Evolutionary conservation across 768 basidiomycete genomes (phyloP).

Genomic region (Collybia mongolica): DNA sequence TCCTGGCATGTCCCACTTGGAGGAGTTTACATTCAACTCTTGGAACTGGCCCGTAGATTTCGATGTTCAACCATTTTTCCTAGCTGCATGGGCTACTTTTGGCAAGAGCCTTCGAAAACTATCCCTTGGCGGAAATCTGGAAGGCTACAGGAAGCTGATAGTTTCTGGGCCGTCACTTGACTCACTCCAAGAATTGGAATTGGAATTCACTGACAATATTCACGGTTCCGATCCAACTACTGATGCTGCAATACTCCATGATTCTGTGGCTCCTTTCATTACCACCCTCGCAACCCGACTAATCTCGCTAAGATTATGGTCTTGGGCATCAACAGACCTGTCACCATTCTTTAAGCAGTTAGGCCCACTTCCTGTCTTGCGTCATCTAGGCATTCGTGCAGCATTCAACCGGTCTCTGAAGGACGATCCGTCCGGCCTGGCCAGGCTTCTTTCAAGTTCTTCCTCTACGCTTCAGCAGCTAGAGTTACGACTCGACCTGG

Average conservation of each 20-base stretch:
- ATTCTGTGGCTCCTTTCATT: conserved; percentile 39
- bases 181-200: conserved; percentile 29
- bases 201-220: conserved; percentile 39
- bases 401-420: conserved; percentile 38
- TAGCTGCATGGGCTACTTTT: conserved; percentile 38
- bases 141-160: conserved; percentile 31
- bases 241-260: conserved; percentile 23
- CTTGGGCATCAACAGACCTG: conserved; percentile 39
- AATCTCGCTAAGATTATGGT: conserved; percentile 33
- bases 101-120: conserved; percentile 31
- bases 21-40: conserved; percentile 35
- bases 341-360: conserved; percentile 36
- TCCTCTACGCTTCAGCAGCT: conserved; percentile 30
- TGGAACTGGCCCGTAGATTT: conserved; percentile 33
- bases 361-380: conserved; percentile 29
- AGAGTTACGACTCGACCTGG: conserved; percentile 38
- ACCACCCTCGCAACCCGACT: conserved; percentile 33
- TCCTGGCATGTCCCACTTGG: conserved; percentile 29
- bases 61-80: conserved; percentile 29
- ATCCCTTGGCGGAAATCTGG: conserved; percentile 35
- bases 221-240: conserved; percentile 11
- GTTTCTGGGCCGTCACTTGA: conserved; percentile 28
- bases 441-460: conserved; percentile 26
- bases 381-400: conserved; percentile 31
- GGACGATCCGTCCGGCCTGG: conserved; percentile 33